Evolutionary conservation across 2,329 filamentous ascomycete species (phyloP).

Genomic region (Teratosphaeria gauchensis): DNA sequence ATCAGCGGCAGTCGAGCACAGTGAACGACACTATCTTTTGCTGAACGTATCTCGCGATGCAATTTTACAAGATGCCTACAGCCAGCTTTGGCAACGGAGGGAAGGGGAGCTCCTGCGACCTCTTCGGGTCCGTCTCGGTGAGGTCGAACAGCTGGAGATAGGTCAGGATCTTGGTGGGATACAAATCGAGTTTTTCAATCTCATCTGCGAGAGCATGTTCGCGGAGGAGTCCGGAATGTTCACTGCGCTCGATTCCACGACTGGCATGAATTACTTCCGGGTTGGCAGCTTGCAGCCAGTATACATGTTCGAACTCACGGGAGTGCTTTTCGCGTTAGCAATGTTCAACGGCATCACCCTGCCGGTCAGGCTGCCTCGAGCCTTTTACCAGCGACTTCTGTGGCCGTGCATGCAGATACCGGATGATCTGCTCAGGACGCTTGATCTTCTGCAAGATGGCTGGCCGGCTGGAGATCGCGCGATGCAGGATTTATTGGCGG

Average conservation of each 20-base stretch:
- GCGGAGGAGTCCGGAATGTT: conserved; percentile 72
- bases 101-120: conserved; percentile 73
- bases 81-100: conserved; percentile 84
- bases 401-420: conserved; percentile 17
- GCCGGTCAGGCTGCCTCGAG: conserved; percentile 77
- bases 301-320: conserved; percentile 85
- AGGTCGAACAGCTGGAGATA: conserved; percentile 66
- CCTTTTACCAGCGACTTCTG: conserved; percentile 72
- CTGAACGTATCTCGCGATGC: conserved; percentile 35
- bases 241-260: conserved; percentile 58
- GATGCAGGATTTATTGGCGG: conserved; percentile 57
- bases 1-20: conserved; percentile 24
- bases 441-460: conserved; percentile 73
- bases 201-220: conserved; percentile 71
- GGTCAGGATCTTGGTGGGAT: conserved; percentile 91
- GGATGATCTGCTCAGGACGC: conserved; percentile 40
- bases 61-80: conserved; percentile 45
- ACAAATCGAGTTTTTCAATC: conserved; percentile 89
- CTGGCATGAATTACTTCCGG: conserved; percentile 78
- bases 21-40: conserved; percentile 32
- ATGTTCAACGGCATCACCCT: conserved; percentile 89
- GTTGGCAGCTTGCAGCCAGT: conserved; percentile 71
- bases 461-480: conserved; percentile 77
- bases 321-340: conserved; percentile 77
- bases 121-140: conserved; percentile 77